phyloP scores from a whole-genome alignment of 2,329 filamentous ascomycete genomes.

The Pestalotiopsis sp. region DNA sequence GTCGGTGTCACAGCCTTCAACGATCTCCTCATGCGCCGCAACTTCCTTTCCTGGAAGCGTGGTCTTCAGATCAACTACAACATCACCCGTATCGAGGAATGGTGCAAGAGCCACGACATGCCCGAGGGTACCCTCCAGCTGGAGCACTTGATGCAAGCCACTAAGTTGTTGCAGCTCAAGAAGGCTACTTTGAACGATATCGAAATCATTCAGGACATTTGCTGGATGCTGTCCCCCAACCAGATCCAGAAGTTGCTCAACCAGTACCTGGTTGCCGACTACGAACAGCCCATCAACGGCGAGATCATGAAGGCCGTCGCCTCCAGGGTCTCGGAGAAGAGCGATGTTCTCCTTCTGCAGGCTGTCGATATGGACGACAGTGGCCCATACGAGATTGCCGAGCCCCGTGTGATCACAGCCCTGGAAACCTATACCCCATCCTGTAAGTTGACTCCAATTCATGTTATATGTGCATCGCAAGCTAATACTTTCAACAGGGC shows the following conservation, averaged over 20 bases:
- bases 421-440: slow-evolving; percentile 98
- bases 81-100: slow-evolving; percentile 98
- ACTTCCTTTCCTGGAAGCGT: slow-evolving; percentile 99
- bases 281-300: slow-evolving; percentile 98
- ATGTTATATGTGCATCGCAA: background rate
- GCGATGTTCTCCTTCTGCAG: slow-evolving; percentile 88
- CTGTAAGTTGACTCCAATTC: slow-evolving; percentile 63
- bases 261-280: slow-evolving; percentile 97
- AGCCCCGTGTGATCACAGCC: slow-evolving; percentile 92
- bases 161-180: slow-evolving; percentile 96
- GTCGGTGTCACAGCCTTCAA: slow-evolving; percentile 99
- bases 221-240: slow-evolving; percentile 99
- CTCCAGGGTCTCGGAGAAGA: slow-evolving; percentile 96
- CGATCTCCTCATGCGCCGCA: slow-evolving; percentile 93
- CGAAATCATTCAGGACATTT: slow-evolving; percentile 99
- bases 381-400: slow-evolving; percentile 96
- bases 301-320: slow-evolving; percentile 99
- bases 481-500: slow-evolving; percentile 61
- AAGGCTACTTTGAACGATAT: slow-evolving; percentile 99
- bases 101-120: slow-evolving; percentile 99
- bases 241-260: slow-evolving; percentile 99
- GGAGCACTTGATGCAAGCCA: slow-evolving; percentile 99
- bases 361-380: slow-evolving; percentile 99
- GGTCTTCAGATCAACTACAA: slow-evolving; percentile 99
- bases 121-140: slow-evolving; percentile 96